phyloP scores from a whole-genome alignment of 2,329 filamentous ascomycete genomes.

The Sphaceloma murrayae region DNA sequence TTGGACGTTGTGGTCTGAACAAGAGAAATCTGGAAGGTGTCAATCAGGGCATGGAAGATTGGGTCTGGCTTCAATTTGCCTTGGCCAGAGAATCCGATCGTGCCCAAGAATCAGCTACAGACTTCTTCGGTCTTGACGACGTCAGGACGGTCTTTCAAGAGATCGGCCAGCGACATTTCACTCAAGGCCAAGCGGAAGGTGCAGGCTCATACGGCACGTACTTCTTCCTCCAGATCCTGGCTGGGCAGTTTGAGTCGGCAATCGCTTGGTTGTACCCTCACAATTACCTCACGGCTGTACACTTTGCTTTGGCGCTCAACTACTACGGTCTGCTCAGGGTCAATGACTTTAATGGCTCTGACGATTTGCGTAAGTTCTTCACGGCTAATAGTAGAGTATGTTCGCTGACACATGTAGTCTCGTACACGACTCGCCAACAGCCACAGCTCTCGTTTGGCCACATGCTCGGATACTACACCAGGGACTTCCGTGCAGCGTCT shows the following conservation, averaged over 20 bases:
- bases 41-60: slow-evolving; percentile 53
- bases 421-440: slow-evolving; percentile 56
- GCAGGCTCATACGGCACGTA: slow-evolving; percentile 76
- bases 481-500: slow-evolving; percentile 86
- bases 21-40: slow-evolving; percentile 49
- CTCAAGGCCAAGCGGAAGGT: slow-evolving; percentile 68
- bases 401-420: slow-evolving; percentile 34
- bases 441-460: slow-evolving; percentile 90
- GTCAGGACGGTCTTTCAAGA: slow-evolving; percentile 74
- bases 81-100: slow-evolving; percentile 53
- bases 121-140: slow-evolving; percentile 54
- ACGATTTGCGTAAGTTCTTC: slow-evolving; percentile 51
- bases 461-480: slow-evolving; percentile 89
- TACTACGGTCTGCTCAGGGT: slow-evolving; percentile 86
- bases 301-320: slow-evolving; percentile 81
- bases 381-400: background rate
- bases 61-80: slow-evolving; percentile 57
- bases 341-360: slow-evolving; percentile 64
- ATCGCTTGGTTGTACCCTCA: slow-evolving; percentile 85
- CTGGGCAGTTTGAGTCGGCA: slow-evolving; percentile 90
- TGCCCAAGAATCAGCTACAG: slow-evolving; percentile 51
- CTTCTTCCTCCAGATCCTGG: slow-evolving; percentile 84
- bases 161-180: slow-evolving; percentile 85
- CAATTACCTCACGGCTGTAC: slow-evolving; percentile 85
- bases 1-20: slow-evolving; percentile 63